Evolutionary conservation across 2,329 filamentous ascomycete genomes (phyloP).

Genomic region (Coniochaeta hoffmannii): DNA sequence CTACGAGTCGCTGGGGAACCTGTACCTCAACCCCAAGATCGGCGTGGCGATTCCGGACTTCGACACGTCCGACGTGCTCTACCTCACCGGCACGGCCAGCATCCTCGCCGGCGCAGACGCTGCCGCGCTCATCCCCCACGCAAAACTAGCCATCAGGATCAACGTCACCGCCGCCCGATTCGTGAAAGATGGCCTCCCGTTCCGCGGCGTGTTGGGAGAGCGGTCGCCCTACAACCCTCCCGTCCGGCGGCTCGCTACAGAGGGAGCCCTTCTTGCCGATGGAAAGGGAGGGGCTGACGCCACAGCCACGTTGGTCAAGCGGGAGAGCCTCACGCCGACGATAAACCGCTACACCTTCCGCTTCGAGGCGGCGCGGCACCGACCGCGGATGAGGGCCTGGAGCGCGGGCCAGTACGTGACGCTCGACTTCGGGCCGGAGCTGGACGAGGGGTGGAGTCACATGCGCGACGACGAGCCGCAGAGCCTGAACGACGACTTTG

Average conservation of each 20-base stretch:
- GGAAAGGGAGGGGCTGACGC: slow-evolving; percentile 12
- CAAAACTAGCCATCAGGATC: slow-evolving; percentile 66
- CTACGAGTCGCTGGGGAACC: slow-evolving; percentile 78
- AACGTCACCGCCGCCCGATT: slow-evolving; percentile 53
- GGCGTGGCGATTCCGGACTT: slow-evolving; percentile 72
- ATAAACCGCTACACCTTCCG: slow-evolving; percentile 57
- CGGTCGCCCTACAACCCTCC: slow-evolving; percentile 74
- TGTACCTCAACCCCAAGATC: slow-evolving; percentile 56
- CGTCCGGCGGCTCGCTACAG: slow-evolving; percentile 55
- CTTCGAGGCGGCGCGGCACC: slow-evolving; percentile 16
- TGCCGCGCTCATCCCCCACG: slow-evolving; percentile 53
- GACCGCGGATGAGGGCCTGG: slow-evolving; percentile 35
- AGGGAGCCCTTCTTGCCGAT: slow-evolving; percentile 25
- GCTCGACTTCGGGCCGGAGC: slow-evolving; percentile 60
- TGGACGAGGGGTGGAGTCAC: slow-evolving; percentile 70
- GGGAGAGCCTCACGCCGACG: slow-evolving; percentile 55
- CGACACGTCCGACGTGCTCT: slow-evolving; percentile 63
- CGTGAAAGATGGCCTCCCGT: slow-evolving; percentile 58
- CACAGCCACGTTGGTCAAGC: slow-evolving; percentile 49
- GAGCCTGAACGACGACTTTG: slow-evolving; percentile 76
- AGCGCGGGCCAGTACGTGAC: slow-evolving; percentile 70
- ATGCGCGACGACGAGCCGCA: slow-evolving; percentile 77
- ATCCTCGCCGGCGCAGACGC: slow-evolving; percentile 61
- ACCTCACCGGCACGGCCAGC: slow-evolving; percentile 61
- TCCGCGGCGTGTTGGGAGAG: slow-evolving; percentile 52